Percentiles rank a stretch among this genome's conserved stretches.
phyloP scores from a whole-genome alignment of 805 yeast genomes.

The Ogataea glucozyma region DNA sequence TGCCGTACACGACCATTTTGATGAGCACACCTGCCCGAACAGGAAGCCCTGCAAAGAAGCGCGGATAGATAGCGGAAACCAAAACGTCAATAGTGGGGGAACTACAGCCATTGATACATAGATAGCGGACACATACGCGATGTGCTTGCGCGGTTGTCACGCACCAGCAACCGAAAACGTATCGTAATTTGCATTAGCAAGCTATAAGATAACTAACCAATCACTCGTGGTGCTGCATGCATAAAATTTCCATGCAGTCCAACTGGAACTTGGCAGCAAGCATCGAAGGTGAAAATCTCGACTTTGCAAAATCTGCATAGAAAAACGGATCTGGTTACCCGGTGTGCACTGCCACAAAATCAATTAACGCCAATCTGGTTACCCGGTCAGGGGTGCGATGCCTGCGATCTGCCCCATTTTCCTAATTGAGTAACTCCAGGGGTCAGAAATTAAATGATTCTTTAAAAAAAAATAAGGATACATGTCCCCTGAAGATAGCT shows the following conservation, averaged over 20 bases:
- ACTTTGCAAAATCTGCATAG: not conserved
- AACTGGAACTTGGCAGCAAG: not conserved
- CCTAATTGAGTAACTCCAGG: conserved; percentile 1
- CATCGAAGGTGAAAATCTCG: not conserved
- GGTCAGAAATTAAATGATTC: no score
- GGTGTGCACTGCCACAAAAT: no score
- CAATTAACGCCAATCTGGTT: no score
- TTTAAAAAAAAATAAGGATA: conserved; percentile 1
- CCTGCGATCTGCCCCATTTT: not conserved
- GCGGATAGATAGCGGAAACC: conserved; percentile 19
- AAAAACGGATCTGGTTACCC: not conserved
- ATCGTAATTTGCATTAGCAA: no score
- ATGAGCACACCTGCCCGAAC: conserved; percentile 1
- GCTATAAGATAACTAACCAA: no score
- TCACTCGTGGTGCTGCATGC: no score
- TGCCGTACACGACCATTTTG: conserved; percentile 1
- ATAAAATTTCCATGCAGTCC: not conserved
- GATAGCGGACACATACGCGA: not conserved
- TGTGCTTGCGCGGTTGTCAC: not conserved
- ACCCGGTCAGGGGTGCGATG: no score
- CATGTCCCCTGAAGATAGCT: no score
- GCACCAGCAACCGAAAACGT: no score
- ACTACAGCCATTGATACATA: not conserved
- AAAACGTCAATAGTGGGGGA: not conserved
- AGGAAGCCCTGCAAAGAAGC: conserved; percentile 6